Conservation (phyloP, 1,139 yeast species). For the Geotrichum candidum region DNA sequence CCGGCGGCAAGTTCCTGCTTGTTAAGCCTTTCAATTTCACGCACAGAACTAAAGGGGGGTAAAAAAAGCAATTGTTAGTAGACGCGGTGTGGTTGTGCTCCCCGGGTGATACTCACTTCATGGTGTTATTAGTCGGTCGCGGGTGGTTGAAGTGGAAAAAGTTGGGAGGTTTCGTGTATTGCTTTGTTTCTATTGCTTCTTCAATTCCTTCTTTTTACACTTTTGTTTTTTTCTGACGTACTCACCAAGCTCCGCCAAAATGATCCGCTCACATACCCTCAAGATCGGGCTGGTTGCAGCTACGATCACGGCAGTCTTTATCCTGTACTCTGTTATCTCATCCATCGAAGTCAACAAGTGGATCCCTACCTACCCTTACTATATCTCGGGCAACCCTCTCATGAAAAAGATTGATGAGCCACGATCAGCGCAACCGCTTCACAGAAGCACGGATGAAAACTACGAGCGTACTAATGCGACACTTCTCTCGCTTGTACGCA, state of each 20-base stretch:
- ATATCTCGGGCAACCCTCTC: constrained; percentile 25
- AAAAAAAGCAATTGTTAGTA: neutral
- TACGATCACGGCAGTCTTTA: neutral
- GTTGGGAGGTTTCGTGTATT: neutral
- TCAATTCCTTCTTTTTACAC: neutral
- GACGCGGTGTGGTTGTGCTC: neutral
- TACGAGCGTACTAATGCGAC: constrained; percentile 67
- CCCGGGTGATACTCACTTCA: constrained; percentile 10
- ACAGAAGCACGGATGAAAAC: neutral
- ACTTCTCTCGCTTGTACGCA: constrained; percentile 61
- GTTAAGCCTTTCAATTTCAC: constrained; percentile 54
- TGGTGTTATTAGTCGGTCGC: neutral
- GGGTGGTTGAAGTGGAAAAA: neutral
- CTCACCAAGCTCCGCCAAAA: neutral
- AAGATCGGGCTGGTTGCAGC: neutral
- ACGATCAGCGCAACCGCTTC: constrained; percentile 1
- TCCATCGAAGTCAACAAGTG: constrained; percentile 20
- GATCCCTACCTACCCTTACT: constrained; percentile 26
- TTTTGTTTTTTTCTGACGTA: neutral
- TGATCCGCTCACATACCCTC: constrained; percentile 8
- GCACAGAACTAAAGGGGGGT: constrained; percentile 18
- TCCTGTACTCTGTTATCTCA: neutral
- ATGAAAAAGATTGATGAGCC: constrained; percentile 26
- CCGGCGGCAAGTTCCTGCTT: constrained; percentile 60
- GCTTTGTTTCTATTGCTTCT: neutral